These are phyloP conservation scores for Monilinia vaccinii-corymbosi DNA, from an alignment of 2,329 filamentous ascomycete species.

Conservation along the genomic window DNA sequence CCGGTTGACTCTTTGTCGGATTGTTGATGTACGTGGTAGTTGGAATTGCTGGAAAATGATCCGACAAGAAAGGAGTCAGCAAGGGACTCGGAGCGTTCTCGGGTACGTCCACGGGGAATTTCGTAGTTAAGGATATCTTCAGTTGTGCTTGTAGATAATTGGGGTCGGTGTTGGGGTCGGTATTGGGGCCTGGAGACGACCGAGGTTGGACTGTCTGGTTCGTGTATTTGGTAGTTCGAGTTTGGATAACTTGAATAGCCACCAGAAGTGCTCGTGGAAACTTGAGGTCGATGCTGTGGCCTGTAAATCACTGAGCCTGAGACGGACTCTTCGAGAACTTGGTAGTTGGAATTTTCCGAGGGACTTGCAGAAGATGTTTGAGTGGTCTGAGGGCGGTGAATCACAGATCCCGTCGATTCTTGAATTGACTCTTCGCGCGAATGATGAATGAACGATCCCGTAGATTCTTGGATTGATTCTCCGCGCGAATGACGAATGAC, in stretches of 20 bases:
- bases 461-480: neutral
- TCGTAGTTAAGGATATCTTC: constrained; percentile 8
- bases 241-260: constrained; percentile 4
- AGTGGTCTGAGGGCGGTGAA: neutral
- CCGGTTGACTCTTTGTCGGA: constrained; percentile 35
- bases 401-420: neutral
- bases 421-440: neutral
- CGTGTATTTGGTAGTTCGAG: constrained; percentile 9
- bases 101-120: neutral
- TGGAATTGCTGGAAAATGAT: constrained; percentile 28
- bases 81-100: neutral
- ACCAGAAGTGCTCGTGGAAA: constrained; percentile 6
- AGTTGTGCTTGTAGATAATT: constrained; percentile 8
- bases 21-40: constrained; percentile 43
- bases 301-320: constrained; percentile 6
- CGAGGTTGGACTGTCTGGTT: constrained; percentile 7
- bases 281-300: neutral
- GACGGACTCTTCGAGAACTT: neutral
- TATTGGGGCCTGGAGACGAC: constrained; percentile 1
- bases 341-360: constrained; percentile 7
- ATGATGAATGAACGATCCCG: neutral
- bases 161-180: neutral
- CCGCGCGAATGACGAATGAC: neutral
- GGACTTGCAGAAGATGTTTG: neutral
- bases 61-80: constrained; percentile 12